These are phyloP conservation scores for Cercis canadensis DNA, from an alignment of 306 rosid species.

Conservation along the genomic window DNA sequence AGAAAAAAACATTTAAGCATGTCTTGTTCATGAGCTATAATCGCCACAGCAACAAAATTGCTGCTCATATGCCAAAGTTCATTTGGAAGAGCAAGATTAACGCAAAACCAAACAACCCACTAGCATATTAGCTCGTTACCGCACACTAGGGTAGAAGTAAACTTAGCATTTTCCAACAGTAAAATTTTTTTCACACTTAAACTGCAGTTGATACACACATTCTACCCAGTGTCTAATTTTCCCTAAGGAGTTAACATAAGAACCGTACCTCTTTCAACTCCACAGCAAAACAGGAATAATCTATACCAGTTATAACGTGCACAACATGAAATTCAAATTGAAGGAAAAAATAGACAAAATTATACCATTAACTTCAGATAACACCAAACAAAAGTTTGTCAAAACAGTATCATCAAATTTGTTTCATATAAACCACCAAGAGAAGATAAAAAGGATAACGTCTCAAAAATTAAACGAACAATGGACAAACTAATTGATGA, in stretches of 20 bases:
- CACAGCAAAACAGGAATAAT: background rate
- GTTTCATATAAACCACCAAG: background rate
- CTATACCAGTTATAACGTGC: background rate
- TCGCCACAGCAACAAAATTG: background rate
- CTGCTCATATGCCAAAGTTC: no score
- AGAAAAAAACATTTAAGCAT: background rate
- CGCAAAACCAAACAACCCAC: slow-evolving; percentile 22
- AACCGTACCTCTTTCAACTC: background rate
- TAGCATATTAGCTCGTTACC: background rate
- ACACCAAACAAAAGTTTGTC: background rate
- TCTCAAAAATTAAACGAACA: background rate
- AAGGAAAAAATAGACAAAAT: background rate
- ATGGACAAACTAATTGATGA: background rate
- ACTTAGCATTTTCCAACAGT: background rate
- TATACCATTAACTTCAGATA: background rate
- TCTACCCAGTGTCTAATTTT: background rate
- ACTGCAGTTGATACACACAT: background rate
- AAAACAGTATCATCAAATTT: no score
- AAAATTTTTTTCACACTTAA: background rate
- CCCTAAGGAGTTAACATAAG: background rate
- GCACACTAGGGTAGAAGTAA: background rate
- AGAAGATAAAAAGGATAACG: background rate
- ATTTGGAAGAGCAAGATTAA: background rate
- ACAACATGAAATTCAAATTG: background rate
- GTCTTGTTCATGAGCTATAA: background rate